Evolutionary conservation across 176 grass and related monocot species (phyloP).

Genomic region (Stipa capillata): DNA sequence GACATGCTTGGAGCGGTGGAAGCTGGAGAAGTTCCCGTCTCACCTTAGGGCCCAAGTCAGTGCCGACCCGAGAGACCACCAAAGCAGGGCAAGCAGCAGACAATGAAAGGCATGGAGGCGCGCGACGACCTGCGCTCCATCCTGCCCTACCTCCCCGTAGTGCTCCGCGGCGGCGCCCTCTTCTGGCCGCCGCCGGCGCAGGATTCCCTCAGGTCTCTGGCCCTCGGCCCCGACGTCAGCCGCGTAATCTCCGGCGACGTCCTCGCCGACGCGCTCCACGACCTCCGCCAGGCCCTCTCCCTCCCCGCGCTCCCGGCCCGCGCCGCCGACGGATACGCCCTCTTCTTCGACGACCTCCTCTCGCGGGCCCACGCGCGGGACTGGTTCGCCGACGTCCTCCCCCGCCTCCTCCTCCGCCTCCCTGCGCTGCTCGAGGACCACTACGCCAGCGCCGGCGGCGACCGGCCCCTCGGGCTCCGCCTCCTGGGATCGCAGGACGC

Average conservation of each 20-base stretch:
- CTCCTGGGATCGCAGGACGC: constrained; percentile 46
- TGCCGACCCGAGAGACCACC: no score
- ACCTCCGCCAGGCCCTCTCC: constrained; percentile 56
- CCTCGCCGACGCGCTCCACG: constrained; percentile 67
- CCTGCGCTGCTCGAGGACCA: constrained; percentile 67
- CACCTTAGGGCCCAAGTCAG: no score
- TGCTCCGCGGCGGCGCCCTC: constrained; percentile 37
- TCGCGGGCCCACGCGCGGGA: constrained; percentile 46
- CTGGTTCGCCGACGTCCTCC: constrained; percentile 65
- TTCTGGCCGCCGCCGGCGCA: constrained; percentile 58
- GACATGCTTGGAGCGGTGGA: no score
- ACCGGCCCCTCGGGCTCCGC: constrained; percentile 41
- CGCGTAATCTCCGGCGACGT: constrained; percentile 68
- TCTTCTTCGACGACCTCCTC: constrained; percentile 85
- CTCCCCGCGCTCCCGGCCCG: constrained; percentile 15
- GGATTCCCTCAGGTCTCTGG: constrained; percentile 52
- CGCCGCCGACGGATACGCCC: constrained; percentile 41
- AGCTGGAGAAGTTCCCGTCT: no score
- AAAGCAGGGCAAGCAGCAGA: neutral
- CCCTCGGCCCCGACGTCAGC: constrained; percentile 75
- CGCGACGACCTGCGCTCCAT: constrained; percentile 41
- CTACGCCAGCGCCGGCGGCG: constrained; percentile 38
- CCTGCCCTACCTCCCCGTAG: constrained; percentile 64
- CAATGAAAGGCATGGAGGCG: constrained; percentile 25
- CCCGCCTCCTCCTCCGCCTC: constrained; percentile 54